These are phyloP conservation scores for Thermomucor indicae-seudaticae DNA, from an alignment of 371 early-diverging fungal genomes.

Conservation along the genomic window DNA sequence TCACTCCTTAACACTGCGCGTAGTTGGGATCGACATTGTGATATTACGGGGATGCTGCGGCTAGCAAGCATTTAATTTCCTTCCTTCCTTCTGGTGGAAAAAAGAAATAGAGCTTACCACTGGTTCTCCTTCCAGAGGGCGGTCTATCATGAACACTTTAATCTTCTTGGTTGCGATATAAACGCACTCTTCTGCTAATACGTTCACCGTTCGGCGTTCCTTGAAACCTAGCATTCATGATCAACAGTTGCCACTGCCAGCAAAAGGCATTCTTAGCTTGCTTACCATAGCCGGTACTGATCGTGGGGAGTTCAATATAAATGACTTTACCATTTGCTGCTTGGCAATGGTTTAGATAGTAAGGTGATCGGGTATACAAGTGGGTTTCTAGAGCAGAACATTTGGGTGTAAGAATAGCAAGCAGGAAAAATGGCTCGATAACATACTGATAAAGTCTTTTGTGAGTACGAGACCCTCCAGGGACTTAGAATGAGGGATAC, in stretches of 20 bases:
- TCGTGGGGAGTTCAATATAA: constrained; percentile 45
- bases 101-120: constrained; percentile 10
- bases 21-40: constrained; percentile 39
- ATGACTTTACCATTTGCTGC: constrained; percentile 55
- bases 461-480: constrained; percentile 49
- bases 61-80: too few relatives aligned
- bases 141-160: constrained; percentile 43
- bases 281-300: constrained; percentile 48
- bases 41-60: constrained; percentile 14
- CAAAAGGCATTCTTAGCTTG: not conserved
- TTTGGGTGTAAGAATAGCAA: not conserved
- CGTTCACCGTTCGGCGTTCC: constrained; percentile 47
- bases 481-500: constrained; percentile 54
- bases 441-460: constrained; percentile 53
- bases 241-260: too few relatives aligned
- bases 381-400: constrained; percentile 45
- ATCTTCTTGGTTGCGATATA: constrained; percentile 47
- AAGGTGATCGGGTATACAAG: constrained; percentile 56
- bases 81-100: not conserved
- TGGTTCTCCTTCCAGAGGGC: constrained; percentile 50
- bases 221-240: constrained; percentile 43
- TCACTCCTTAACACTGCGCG: constrained; percentile 50
- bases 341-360: constrained; percentile 54
- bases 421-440: not conserved
- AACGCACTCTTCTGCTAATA: constrained; percentile 52